Percentiles rank a stretch among this genome's conserved stretches.
Conservation (phyloP, 805 yeast genomes). For the Wickerhamomyces canadensis region DNA sequence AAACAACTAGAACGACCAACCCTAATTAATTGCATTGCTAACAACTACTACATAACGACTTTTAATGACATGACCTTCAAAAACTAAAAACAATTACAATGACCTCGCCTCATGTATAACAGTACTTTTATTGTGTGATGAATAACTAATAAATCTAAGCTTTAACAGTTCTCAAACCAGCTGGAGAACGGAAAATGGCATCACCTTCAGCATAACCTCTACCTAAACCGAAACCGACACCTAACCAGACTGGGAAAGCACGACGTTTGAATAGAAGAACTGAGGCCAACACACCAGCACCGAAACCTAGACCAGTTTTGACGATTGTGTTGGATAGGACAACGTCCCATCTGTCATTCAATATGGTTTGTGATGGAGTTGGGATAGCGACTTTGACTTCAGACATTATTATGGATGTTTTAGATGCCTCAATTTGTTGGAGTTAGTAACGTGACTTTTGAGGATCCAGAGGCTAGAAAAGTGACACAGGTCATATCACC, state of each 20-base stretch:
- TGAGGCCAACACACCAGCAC: conserved; percentile 92
- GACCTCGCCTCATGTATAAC: too few species aligned
- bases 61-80: not conserved
- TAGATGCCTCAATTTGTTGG: too few species aligned
- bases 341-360: conserved; percentile 87
- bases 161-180: conserved; percentile 70
- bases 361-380: conserved; percentile 49
- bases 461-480: not conserved
- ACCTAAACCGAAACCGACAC: conserved; percentile 96
- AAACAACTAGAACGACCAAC: too few species aligned
- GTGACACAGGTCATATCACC: too few species aligned
- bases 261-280: conserved; percentile 88
- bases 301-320: conserved; percentile 94
- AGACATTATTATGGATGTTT: too few species aligned
- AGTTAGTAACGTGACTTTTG: too few species aligned
- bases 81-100: conserved; percentile 4
- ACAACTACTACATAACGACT: too few species aligned
- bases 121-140: too few species aligned
- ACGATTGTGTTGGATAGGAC: conserved; percentile 91
- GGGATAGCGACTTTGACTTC: conserved; percentile 22
- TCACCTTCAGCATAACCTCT: conserved; percentile 98
- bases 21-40: too few species aligned
- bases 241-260: conserved; percentile 96
- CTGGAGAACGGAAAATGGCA: conserved; percentile 83
- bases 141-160: too few species aligned